phyloP scores from a whole-genome alignment of 768 basidiomycete species.

The Phlebiopsis gigantea region DNA sequence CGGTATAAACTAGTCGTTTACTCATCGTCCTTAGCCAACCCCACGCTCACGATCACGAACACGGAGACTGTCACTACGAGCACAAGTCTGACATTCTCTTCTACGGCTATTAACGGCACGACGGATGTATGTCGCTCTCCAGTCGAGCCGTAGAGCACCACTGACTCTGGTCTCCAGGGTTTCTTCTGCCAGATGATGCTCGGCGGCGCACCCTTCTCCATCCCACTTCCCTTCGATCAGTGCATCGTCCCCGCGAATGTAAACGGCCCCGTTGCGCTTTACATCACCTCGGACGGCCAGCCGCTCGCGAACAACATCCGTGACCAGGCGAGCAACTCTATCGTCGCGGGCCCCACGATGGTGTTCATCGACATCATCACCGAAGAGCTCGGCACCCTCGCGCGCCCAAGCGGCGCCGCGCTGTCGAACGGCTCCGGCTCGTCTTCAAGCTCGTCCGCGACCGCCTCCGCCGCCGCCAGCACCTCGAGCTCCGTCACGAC shows the following conservation, averaged over 20 bases:
- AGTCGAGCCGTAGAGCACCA: neutral
- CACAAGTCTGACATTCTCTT: slow-evolving; percentile 57
- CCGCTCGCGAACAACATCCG: slow-evolving; percentile 59
- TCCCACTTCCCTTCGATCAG: slow-evolving; percentile 51
- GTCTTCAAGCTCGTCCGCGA: slow-evolving; percentile 12
- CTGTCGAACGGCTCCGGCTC: slow-evolving; percentile 21
- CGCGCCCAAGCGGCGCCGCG: slow-evolving; percentile 26
- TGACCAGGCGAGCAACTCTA: slow-evolving; percentile 45
- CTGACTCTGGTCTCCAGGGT: slow-evolving; percentile 30
- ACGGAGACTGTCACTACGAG: slow-evolving; percentile 51
- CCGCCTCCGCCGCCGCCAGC: slow-evolving; percentile 16
- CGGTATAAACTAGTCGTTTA: no score
- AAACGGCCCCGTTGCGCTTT: slow-evolving; percentile 73
- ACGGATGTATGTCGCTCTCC: slow-evolving; percentile 14
- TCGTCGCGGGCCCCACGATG: slow-evolving; percentile 70
- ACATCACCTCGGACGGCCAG: slow-evolving; percentile 56
- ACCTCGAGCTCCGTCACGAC: slow-evolving; percentile 16
- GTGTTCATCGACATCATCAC: slow-evolving; percentile 59
- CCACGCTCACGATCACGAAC: slow-evolving; percentile 58
- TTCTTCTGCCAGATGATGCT: slow-evolving; percentile 74
- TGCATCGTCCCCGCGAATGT: slow-evolving; percentile 64
- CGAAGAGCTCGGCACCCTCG: slow-evolving; percentile 45
- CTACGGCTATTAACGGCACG: slow-evolving; percentile 48
- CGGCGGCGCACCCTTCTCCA: slow-evolving; percentile 51
- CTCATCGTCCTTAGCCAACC: slow-evolving; percentile 40